Evolutionary conservation across 768 basidiomycete genomes (phyloP), one percentile per base, ranked within the genome.

Genomic region (Pisolithus albus): DNA sequence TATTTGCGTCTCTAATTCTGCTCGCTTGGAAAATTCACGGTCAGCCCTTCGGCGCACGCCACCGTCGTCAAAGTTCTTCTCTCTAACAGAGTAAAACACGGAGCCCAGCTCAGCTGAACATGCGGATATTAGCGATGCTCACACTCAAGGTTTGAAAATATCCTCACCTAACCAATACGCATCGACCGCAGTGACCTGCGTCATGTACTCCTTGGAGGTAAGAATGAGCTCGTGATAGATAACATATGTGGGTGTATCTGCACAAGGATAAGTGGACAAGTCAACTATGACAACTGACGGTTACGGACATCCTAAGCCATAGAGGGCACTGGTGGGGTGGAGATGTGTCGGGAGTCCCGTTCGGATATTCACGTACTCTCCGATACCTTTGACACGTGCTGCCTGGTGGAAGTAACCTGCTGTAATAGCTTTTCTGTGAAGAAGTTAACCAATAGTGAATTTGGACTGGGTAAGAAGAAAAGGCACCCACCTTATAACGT

Each of bases 391-490:
- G 36, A 95, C 95, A 56, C 93, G 75, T 16, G 95, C 95, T 1
- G 95, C 93, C 72, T 99, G 96, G 68, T 98, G 96, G 79, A 99
- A 99, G 70, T 97, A 99, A 28, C 95, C 95, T 26, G 95, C 88
- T 36, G 92, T 86, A 59, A 99, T 98, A 2, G 92, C 92, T 81
- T 95, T 98, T 65, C 94, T 92, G 57, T 32, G 37, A 28, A 36
- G 16, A 21, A 23, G 36, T 54, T 3, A 30, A 18, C 40, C 42
- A 30, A 55, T 30, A 50, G 45, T 34, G 15, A 32, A 8, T 9
- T 26, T n/a, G 41, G 41, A 56, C 28, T 37, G 32, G 11, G 30
- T 10, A 32, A 32, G 30, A 15, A 34, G 21, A 34, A 34, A 34
- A 36, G 3, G 16, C 21, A 66, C 74, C 26, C 51, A 91, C 82